A percentile compares a stretch with the other conserved stretches of the same genome.
phyloP scores from a whole-genome alignment of 208 protist species.

The Acanthamoeba polyphaga region DNA sequence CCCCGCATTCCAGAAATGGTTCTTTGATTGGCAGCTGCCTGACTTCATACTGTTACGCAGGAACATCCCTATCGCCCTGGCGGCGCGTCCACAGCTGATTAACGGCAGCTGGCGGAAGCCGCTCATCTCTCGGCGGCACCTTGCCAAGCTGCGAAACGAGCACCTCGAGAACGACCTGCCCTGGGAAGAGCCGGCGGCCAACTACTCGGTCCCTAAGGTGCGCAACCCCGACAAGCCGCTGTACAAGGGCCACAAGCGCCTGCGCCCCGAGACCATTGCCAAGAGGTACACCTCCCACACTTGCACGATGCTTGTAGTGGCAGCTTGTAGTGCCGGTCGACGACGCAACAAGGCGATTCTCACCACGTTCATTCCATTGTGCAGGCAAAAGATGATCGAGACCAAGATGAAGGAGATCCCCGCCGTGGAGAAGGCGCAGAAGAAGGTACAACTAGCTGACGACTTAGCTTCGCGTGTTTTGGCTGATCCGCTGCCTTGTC shows the following conservation, averaged over 20 bases:
- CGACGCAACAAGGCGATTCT: neutral
- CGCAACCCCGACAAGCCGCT: slow-evolving; percentile 54
- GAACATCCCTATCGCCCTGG: slow-evolving; percentile 15
- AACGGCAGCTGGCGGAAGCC: slow-evolving; percentile 67
- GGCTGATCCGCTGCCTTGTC: neutral
- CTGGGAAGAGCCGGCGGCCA: slow-evolving; percentile 46
- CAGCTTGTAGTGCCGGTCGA: no score
- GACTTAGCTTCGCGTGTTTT: neutral
- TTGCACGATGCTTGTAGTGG: neutral
- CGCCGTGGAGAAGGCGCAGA: slow-evolving; percentile 32
- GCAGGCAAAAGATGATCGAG: slow-evolving; percentile 73
- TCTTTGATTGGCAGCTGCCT: neutral
- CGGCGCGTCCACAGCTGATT: slow-evolving; percentile 39
- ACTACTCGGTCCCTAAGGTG: slow-evolving; percentile 21
- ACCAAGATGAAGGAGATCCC: slow-evolving; percentile 73
- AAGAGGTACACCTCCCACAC: slow-evolving; percentile 13
- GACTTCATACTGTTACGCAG: neutral
- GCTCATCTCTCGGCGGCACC: slow-evolving; percentile 46
- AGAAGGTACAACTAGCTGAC: slow-evolving; percentile 22
- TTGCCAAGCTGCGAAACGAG: slow-evolving; percentile 49
- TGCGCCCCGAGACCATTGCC: slow-evolving; percentile 54
- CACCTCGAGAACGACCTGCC: neutral
- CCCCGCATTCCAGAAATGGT: neutral
- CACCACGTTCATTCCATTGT: neutral
- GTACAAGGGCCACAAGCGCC: slow-evolving; percentile 59